Base-by-base conservation (phyloP, 1,284 basidiomycete species). In the Malassezia equina region DNA sequence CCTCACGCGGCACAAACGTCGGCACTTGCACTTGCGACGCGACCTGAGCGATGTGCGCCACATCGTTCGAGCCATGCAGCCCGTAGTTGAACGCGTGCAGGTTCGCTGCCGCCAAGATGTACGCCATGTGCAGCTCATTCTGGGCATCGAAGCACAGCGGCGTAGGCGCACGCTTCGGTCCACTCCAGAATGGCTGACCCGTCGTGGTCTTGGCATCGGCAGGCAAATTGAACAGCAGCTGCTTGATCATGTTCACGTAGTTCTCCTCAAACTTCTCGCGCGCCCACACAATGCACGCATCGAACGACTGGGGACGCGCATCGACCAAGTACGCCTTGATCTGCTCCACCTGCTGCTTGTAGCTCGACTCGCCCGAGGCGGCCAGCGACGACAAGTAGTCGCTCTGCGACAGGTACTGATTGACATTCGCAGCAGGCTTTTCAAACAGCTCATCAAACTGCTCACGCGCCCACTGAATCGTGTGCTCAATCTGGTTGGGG, bases 21-120 rank as follows among this genome's bases (percentile, higher is more conserved):
- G 93, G 90, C 31, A 96, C 84, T 46, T 84, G 80, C 57, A 94
- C 84, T n/a, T 82, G 80, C 64, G 88, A 84, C 5, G 88, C 83
- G 31, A 90, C 80, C 76, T 87, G 90, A 75, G 83, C 84, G 81
- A 94, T 94, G 44, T 86, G 63, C 1, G 79, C 79, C 15, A 82
- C 81, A 74, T 96, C 88, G 1, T 81, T 84, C 71, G 88, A 86
- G 47, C 94, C 95, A 67, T 88, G 86, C 47, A 99, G 80, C 19
- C 94, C 94, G 73, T 98, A 99, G 80, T 98, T 99, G 80, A 83
- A 95, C 7, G 94, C 94, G 74, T 93, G 94, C 42, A 99, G 80
- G 77, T 99, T 96, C 56, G 94, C 91, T 21, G 86, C 91, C 11
- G 93, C 82, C 52, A 95, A 84, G 71, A 98, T 83, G 77, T 90